Base-by-base conservation (phyloP, 495 filamentous ascomycete genomes). In the Penicillium verhagenii region DNA sequence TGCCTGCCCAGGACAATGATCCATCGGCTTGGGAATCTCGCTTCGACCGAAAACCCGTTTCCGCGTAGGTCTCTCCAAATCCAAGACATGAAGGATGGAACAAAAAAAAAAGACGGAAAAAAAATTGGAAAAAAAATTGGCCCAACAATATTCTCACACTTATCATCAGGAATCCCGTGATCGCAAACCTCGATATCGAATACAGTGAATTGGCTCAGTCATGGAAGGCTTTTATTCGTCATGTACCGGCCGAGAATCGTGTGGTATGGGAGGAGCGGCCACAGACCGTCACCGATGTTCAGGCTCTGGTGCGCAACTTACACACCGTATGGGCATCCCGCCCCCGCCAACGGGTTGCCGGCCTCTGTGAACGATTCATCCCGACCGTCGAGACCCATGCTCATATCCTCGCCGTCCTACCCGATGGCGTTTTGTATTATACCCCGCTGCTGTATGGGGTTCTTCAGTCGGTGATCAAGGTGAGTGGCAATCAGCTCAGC, bases 391-490 rank as follows among this genome's bases (percentile, higher is more conserved):
- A 72, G 28, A 63, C 66, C 1, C 77, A 81, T 60, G 59, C 58
- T 14, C 46, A 50, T 3, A 55, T 76, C 6, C 64, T 79, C 21
- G 56, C 65, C 19, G 50, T 66, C 18, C 60, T 81, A 18, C 72
- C 76, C 8, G 67, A 71, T 46, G 51, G 64, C 25, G 65, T 68
- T 28, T 57, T 65, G 26, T 77, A 75, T 31, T 42, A 67, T 55
- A 59, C 64, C 26, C 74, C 76, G 19, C 63, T 79, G 3, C 75
- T 81, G 25, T 76, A 73, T 48, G 72, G 75, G 3, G 71, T 69
- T 1, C 60, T 81, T 13, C 73, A 79, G 47, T 74, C 72, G 6
- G 60, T 78, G 20, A 68, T 80, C 29, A 77, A 76, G 64, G 77
- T 80, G 54, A 37, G 60, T 55, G 52, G 31, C 20, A 48, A n/a